phyloP scores from a whole-genome alignment of 306 rosid genomes.

The Dryas drummondii region DNA sequence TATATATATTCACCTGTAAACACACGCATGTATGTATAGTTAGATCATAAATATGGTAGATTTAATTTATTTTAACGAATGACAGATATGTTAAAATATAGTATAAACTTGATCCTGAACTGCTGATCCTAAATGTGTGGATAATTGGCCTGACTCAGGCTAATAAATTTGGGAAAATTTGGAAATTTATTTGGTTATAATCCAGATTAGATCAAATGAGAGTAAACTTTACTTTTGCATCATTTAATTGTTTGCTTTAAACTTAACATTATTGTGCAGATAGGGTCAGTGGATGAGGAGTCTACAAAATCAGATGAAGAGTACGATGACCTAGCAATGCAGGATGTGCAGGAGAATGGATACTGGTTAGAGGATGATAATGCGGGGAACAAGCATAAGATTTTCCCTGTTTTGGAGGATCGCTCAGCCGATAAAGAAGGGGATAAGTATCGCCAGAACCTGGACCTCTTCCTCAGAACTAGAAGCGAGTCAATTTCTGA shows the following conservation, averaged over 20 bases:
- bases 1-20: too few relatives aligned
- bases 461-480: constrained; percentile 51
- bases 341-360: constrained; percentile 53
- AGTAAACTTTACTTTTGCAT: not conserved
- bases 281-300: constrained; percentile 94
- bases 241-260: not conserved
- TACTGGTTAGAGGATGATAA: constrained; percentile 58
- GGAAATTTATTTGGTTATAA: not conserved
- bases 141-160: not conserved
- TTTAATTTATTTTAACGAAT: not conserved
- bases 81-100: not conserved
- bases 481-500: constrained; percentile 54
- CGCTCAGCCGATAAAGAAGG: constrained; percentile 31
- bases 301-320: constrained; percentile 94
- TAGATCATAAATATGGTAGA: not conserved
- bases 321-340: constrained; percentile 92
- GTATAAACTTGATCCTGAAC: not conserved
- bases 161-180: not conserved
- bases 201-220: not conserved
- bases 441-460: constrained; percentile 46
- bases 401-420: constrained; percentile 25
- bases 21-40: not conserved
- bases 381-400: constrained; percentile 34
- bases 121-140: not conserved
- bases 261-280: constrained; percentile 34